Evolutionary conservation across 2,329 filamentous ascomycete species (phyloP).

Genomic region (Cladorrhinum sp.): DNA sequence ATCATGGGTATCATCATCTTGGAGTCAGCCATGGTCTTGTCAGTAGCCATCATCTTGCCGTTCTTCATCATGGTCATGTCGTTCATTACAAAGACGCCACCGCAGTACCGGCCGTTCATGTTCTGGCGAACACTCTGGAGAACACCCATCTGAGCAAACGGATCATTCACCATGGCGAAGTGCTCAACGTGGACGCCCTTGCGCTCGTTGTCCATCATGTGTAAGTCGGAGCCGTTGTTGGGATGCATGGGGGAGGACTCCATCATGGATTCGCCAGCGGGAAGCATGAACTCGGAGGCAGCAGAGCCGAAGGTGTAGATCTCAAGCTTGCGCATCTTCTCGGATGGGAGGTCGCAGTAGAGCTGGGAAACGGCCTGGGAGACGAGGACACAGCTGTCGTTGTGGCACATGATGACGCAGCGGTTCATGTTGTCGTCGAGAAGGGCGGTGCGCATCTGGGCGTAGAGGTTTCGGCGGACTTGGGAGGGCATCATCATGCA

Average conservation of each 20-base stretch:
- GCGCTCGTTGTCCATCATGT: constrained; percentile 16
- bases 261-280: constrained; percentile 29
- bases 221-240: constrained; percentile 23
- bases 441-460: constrained; percentile 36
- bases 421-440: constrained; percentile 33
- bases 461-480: constrained; percentile 34
- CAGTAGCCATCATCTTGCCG: constrained; percentile 25
- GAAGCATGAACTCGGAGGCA: constrained; percentile 37
- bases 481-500: constrained; percentile 32
- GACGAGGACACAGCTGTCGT: constrained; percentile 36
- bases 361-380: constrained; percentile 38
- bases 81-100: constrained; percentile 39
- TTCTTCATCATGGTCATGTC: background rate
- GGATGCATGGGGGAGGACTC: constrained; percentile 15
- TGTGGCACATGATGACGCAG: constrained; percentile 41
- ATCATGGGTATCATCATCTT: constrained; percentile 1
- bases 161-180: constrained; percentile 36
- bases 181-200: constrained; percentile 36
- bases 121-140: constrained; percentile 36
- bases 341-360: constrained; percentile 37
- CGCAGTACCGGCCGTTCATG: constrained; percentile 38
- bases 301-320: constrained; percentile 45
- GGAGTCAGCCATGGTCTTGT: background rate
- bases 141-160: constrained; percentile 39
- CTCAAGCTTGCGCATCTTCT: constrained; percentile 38